Base-by-base conservation (phyloP, 768 basidiomycete genomes). In the Megacollybia marginata region DNA sequence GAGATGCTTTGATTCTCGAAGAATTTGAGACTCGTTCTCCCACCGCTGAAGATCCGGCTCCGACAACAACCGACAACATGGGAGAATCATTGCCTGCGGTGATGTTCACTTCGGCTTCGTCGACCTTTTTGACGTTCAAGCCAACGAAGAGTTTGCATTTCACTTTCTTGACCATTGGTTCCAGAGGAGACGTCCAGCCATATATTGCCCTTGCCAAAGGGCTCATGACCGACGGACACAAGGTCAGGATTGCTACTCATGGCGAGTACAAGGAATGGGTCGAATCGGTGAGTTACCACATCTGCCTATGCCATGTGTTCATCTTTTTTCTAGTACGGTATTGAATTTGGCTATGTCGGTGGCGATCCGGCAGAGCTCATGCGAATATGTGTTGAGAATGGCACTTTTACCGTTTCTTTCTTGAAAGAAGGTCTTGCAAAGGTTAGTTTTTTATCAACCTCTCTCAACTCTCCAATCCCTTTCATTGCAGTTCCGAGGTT, bases 281-380 rank as follows among this genome's bases (percentile, higher is more conserved):
- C 51, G 91, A 93, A 74, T 83, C 90, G 48, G 92, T 95, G 59
- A 66, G 91, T 72, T 15, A 12, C 40, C 6, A 28, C 2, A 28
- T 10, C 10, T 18, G 1, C 20, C 15, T 28, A 32, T 16, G 10
- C 31, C 3, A 34, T 35, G 44, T 19, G 12, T 28, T 43, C 34
- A 44, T 49, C 18, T 47, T 50, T 52, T 52, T 10, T 33, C 23
- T 54, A 96, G 92, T 78, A 98, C 62, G 92, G 92, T n/a, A 96
- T 99, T 58, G 93, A 93, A 60, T 97, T 88, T 63, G 87, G 87
- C 10, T 86, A 79, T 55, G 93, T 98, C 40, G 95, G 96, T 10
- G 95, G 95, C 23, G 96, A 98, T 65, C 95, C 95, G 9, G 94
- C 96, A 1, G 95, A 98, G 65, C 71, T 99, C 38, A 94, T 98